Conservation (phyloP, 2,329 filamentous ascomycete genomes). For the Arthrobotrys pseudoclavata region DNA sequence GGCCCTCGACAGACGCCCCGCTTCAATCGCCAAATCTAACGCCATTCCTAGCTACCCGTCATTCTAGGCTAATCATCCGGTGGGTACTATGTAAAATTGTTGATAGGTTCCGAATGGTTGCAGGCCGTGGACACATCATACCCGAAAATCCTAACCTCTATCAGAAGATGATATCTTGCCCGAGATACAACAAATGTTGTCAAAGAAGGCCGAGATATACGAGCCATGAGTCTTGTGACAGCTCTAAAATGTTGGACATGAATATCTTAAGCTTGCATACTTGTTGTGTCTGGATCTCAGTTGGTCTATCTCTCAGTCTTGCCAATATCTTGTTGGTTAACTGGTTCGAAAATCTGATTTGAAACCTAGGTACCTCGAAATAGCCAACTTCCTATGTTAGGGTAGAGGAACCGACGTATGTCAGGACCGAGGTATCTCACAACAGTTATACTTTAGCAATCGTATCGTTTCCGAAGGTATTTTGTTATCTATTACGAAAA, state of each 20-base stretch:
- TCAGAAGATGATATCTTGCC: neutral
- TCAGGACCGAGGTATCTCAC: too few species aligned
- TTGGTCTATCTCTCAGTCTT: neutral
- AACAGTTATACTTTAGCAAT: too few species aligned
- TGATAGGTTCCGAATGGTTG: neutral
- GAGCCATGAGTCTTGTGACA: neutral
- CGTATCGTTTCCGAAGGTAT: too few species aligned
- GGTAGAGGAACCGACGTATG: too few species aligned
- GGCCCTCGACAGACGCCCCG: neutral
- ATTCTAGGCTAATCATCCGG: slow-evolving; percentile 16
- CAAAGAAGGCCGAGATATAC: neutral
- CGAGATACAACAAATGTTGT: slow-evolving; percentile 1
- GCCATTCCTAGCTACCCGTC: slow-evolving; percentile 6
- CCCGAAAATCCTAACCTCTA: neutral
- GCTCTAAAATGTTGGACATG: neutral
- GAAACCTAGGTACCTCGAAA: too few species aligned
- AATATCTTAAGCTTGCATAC: neutral
- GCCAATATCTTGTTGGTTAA: neutral
- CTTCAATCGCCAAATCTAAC: slow-evolving; percentile 25
- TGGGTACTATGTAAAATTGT: neutral
- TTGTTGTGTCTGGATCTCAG: neutral
- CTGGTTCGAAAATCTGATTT: too few species aligned
- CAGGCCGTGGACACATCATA: slow-evolving; percentile 2
- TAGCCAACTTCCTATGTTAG: too few species aligned
- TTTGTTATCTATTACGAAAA: too few species aligned